Evolutionary conservation across 2,329 filamentous ascomycete species (phyloP).

Genomic region (Tolypocladium tundrense): DNA sequence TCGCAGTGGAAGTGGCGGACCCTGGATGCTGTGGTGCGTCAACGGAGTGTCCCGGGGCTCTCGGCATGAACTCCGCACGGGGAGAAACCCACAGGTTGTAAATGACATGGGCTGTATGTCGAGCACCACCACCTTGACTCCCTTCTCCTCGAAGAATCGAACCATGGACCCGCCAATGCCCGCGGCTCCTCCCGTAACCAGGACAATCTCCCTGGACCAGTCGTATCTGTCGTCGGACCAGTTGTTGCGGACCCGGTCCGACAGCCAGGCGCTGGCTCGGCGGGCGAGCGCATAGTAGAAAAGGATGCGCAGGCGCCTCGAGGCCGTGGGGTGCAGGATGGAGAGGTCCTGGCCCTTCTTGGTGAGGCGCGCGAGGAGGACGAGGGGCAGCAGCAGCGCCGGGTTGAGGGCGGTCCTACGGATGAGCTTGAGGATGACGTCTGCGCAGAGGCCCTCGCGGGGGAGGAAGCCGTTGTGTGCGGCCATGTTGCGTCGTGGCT

Average conservation of each 20-base stretch:
- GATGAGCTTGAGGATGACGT: constrained; percentile 48
- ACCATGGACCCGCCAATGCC: constrained; percentile 63
- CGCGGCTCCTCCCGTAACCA: constrained; percentile 64
- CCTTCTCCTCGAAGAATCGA: constrained; percentile 50
- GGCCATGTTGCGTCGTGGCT: constrained; percentile 15
- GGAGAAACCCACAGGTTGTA: constrained; percentile 29
- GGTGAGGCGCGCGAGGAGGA: constrained; percentile 56
- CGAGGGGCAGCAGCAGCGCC: constrained; percentile 49
- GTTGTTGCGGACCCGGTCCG: constrained; percentile 23
- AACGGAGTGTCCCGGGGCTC: background rate
- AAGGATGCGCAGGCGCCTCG: constrained; percentile 34
- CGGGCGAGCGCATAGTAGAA: constrained; percentile 19
- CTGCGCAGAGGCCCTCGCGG: constrained; percentile 48
- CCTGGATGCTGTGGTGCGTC: constrained; percentile 25
- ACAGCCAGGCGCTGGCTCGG: constrained; percentile 18
- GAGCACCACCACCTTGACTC: constrained; percentile 59
- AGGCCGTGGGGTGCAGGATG: constrained; percentile 39
- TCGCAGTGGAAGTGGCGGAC: constrained; percentile 64
- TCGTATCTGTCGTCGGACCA: constrained; percentile 37
- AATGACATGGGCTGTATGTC: constrained; percentile 57
- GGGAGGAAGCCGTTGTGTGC: constrained; percentile 42
- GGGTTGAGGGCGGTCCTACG: constrained; percentile 55
- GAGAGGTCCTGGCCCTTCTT: constrained; percentile 45
- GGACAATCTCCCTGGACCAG: constrained; percentile 59
- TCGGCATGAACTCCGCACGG: background rate